phyloP scores from a whole-genome alignment of 345 rosid species.

The Aegle marmelos region DNA sequence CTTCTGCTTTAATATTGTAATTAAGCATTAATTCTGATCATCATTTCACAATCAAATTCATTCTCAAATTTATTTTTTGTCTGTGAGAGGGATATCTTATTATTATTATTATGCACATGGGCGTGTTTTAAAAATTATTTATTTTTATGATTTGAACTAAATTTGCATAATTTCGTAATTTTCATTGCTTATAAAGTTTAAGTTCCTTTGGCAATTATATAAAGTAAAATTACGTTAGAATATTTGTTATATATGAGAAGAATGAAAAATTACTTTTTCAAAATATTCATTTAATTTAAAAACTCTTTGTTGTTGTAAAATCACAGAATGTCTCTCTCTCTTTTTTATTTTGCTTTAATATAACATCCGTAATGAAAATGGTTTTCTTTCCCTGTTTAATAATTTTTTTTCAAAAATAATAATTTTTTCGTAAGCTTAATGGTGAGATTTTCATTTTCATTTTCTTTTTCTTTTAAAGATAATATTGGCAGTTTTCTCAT shows the following conservation, averaged over 20 bases:
- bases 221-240: background rate
- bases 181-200: too few species aligned
- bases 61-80: background rate
- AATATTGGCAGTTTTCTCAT: too few species aligned
- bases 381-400: too few species aligned
- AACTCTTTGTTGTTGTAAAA: too few species aligned
- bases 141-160: background rate
- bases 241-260: background rate
- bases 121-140: background rate
- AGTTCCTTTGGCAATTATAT: background rate
- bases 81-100: background rate
- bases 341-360: too few species aligned
- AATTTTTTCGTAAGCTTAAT: background rate
- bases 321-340: too few species aligned
- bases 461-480: background rate
- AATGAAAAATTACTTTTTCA: too few species aligned
- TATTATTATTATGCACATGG: background rate
- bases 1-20: slow-evolving; percentile 14
- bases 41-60: background rate
- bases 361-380: too few species aligned
- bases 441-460: background rate
- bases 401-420: background rate
- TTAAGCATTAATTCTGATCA: too few species aligned
- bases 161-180: background rate
- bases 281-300: too few species aligned